Evolutionary conservation across 768 basidiomycete genomes (phyloP), one percentile per base, ranked within the genome.

Genomic region (Boletus tomentosulus): DNA sequence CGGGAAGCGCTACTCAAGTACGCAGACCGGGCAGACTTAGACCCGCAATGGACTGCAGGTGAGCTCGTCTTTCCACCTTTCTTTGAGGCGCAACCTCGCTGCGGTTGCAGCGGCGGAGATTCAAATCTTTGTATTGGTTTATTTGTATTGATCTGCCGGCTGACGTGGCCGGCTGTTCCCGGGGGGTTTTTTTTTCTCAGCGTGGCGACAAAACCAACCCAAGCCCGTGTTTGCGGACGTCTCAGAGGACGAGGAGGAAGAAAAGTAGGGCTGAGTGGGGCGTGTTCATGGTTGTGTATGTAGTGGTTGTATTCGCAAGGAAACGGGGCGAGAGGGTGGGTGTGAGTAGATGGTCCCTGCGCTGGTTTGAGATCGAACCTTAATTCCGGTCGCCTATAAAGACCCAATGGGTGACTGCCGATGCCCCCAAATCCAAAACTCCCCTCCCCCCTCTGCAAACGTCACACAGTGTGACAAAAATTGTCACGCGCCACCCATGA

Each of bases 1-100:
- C 87, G 97, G 57, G 95, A 97, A 73, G 97, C 97, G 4, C 75
- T 99, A 52, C 88, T 98, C 78, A 92, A 86, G 73, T 98, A 94
- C 62, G 97, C 97, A 33, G 73, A 86, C 16, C 67, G 73, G 53
- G 85, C 86, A 57, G 87, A 90, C 42, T 74, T 80, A 56, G 87
- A 96, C 68, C 92, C 89, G 49, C 80, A 84, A 63, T 93, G 88
- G 87, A 91, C 92, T 44, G 73, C 70, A 75, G 93, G 92, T 93
- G 67, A 75, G 88, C 76, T 48, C 38, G 54, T 57, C 48, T 56
- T 50, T 62, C 34, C 48, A 38, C 34, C 27, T 51, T 55, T 35
- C 45, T 54, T 55, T 34, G 60, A 41, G 58, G 51, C 45, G 54
- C 42, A 43, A 19, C 57, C 53, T 47, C 50, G 67, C 59, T 69